These are phyloP conservation scores for Penicillium malachiteum DNA, from an alignment of 495 filamentous ascomycete genomes.

Conservation along the genomic window DNA sequence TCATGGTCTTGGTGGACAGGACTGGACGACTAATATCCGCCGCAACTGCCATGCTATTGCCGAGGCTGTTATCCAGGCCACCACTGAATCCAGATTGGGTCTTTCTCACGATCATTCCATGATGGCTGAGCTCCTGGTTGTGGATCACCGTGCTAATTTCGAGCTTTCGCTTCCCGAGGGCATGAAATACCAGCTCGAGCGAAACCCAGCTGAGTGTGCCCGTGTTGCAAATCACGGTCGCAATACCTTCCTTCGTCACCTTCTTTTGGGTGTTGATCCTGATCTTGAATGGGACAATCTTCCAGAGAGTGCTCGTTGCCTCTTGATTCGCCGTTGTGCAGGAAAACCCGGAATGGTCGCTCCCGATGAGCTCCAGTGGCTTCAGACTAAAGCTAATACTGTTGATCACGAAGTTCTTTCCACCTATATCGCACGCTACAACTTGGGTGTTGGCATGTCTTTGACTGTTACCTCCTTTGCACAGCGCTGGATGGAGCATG, in stretches of 20 bases:
- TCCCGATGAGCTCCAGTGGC: background rate
- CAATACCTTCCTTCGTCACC: slow-evolving; percentile 2
- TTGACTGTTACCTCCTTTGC: slow-evolving; percentile 1
- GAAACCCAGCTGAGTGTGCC: slow-evolving; percentile 1
- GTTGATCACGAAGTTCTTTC: background rate
- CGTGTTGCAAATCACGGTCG: slow-evolving; percentile 2
- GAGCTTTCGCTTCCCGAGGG: slow-evolving; percentile 3
- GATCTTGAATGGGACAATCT: slow-evolving; percentile 5
- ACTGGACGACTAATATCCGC: slow-evolving; percentile 1
- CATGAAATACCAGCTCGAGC: slow-evolving; percentile 3
- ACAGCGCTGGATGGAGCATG: slow-evolving; percentile 3
- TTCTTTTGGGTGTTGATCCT: slow-evolving; percentile 1
- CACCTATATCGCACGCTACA: slow-evolving; percentile 2
- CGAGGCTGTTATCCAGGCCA: slow-evolving; percentile 1
- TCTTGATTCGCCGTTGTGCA: slow-evolving; percentile 1
- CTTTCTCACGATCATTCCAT: slow-evolving; percentile 5
- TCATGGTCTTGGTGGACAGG: background rate
- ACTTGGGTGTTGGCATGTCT: background rate
- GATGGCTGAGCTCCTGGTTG: slow-evolving; percentile 1
- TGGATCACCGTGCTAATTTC: background rate
- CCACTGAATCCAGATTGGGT: background rate
- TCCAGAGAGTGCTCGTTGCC: background rate
- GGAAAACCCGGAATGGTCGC: background rate
- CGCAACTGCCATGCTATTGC: slow-evolving; percentile 5
- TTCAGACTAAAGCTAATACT: background rate